Conservation (phyloP, 768 basidiomycete genomes). For the Lentinula raphanica region DNA sequence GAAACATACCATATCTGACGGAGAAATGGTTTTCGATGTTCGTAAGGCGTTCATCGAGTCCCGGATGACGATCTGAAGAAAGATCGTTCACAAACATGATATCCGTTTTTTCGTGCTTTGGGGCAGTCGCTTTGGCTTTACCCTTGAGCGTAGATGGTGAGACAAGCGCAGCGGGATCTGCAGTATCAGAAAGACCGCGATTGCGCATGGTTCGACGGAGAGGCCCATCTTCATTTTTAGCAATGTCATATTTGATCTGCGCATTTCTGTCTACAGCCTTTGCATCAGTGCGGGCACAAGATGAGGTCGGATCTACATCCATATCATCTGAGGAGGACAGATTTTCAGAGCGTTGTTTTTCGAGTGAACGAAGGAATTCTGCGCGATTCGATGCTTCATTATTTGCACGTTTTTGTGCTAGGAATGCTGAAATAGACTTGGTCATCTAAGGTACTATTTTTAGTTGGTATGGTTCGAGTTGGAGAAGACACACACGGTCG, state of each 20-base stretch:
- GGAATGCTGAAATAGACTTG: slow-evolving; percentile 65
- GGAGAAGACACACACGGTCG: slow-evolving; percentile 42
- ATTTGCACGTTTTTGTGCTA: slow-evolving; percentile 64
- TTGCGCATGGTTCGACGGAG: slow-evolving; percentile 53
- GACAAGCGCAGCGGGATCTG: slow-evolving; percentile 7
- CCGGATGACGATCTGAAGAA: slow-evolving; percentile 48
- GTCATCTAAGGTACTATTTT: slow-evolving; percentile 41
- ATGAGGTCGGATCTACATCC: slow-evolving; percentile 25
- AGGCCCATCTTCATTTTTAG: slow-evolving; percentile 79
- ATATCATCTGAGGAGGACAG: slow-evolving; percentile 17
- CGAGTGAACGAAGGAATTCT: slow-evolving; percentile 62
- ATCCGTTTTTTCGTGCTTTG: slow-evolving; percentile 2
- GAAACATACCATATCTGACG: slow-evolving; percentile 60
- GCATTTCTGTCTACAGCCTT: slow-evolving; percentile 65
- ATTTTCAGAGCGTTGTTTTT: slow-evolving; percentile 45
- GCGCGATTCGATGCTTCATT: slow-evolving; percentile 74
- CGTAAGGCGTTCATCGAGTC: slow-evolving; percentile 54
- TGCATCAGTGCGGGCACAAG: slow-evolving; percentile 74
- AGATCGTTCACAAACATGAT: slow-evolving; percentile 19
- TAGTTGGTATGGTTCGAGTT: background rate
- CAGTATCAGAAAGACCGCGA: slow-evolving; percentile 7
- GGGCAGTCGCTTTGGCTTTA: slow-evolving; percentile 11
- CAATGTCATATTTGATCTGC: slow-evolving; percentile 85
- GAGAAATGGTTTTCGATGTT: slow-evolving; percentile 72
- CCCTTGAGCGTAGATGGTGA: slow-evolving; percentile 6